These are phyloP conservation scores for Tetracladium setigerum DNA, from an alignment of 495 filamentous ascomycete genomes.

Conservation along the genomic window DNA sequence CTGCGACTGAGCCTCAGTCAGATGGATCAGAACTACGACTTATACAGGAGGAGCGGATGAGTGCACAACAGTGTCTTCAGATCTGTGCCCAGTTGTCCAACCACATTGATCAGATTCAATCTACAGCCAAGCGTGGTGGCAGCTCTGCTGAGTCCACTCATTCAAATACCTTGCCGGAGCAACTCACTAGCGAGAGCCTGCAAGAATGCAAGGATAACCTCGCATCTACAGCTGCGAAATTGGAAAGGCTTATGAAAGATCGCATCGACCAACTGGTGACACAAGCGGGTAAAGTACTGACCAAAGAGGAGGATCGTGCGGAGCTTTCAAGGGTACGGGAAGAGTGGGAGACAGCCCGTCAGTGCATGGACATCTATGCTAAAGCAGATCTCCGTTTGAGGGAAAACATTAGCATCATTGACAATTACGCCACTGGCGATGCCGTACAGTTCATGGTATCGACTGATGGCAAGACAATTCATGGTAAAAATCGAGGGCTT, in stretches of 20 bases:
- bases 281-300: conserved; percentile 24
- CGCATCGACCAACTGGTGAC: conserved; percentile 26
- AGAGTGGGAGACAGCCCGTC: conserved; percentile 31
- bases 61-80: conserved; percentile 35
- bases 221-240: conserved; percentile 21
- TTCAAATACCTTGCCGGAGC: conserved; percentile 22
- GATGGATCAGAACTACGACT: conserved; percentile 26
- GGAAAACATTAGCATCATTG: conserved; percentile 28
- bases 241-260: conserved; percentile 29
- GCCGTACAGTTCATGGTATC: conserved; percentile 36
- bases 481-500: conserved; percentile 31
- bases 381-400: conserved; percentile 27
- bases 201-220: conserved; percentile 34
- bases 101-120: conserved; percentile 30
- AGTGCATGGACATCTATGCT: conserved; percentile 32
- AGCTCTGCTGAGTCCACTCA: conserved; percentile 10
- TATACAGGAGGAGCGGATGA: conserved; percentile 33
- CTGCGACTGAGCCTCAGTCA: conserved; percentile 10
- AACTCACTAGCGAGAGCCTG: conserved; percentile 27
- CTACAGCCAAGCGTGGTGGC: conserved; percentile 10
- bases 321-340: conserved; percentile 30
- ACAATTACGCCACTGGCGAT: conserved; percentile 32
- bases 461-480: conserved; percentile 28
- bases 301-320: conserved; percentile 25
- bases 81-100: conserved; percentile 33